phyloP scores from a whole-genome alignment of 1,284 basidiomycete species.

The Trametes polyzona region DNA sequence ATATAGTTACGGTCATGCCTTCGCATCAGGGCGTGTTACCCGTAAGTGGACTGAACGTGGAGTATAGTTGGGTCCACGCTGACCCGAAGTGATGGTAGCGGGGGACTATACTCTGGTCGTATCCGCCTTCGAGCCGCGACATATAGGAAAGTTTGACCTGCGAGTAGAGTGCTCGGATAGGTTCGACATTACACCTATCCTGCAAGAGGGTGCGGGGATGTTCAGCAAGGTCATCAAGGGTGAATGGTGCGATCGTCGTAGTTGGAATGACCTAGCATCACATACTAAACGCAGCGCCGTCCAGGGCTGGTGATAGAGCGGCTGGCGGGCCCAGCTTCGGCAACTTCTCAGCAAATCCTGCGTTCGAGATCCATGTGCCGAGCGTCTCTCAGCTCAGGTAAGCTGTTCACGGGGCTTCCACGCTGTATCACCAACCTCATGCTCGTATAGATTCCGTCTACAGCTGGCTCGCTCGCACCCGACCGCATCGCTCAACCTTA shows the following conservation, averaged over 20 bases:
- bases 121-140: constrained; percentile 81
- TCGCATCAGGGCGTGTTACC: constrained; percentile 53
- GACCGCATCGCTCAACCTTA: constrained; percentile 58
- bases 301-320: constrained; percentile 57
- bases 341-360: constrained; percentile 69
- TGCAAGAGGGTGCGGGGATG: constrained; percentile 92
- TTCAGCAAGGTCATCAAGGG: constrained; percentile 70
- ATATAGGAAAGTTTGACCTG: constrained; percentile 68
- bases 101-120: constrained; percentile 84
- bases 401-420: constrained; percentile 27
- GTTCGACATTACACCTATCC: constrained; percentile 78
- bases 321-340: constrained; percentile 70
- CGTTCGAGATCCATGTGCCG: constrained; percentile 63
- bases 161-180: constrained; percentile 63
- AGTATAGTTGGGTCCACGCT: background rate
- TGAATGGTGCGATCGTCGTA: constrained; percentile 57
- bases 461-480: constrained; percentile 55
- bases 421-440: background rate
- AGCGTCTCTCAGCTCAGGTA: constrained; percentile 64
- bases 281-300: background rate
- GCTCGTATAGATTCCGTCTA: constrained; percentile 59
- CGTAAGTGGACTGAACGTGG: constrained; percentile 58
- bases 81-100: constrained; percentile 43
- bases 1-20: constrained; percentile 82
- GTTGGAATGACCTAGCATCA: too few relatives aligned